A percentile compares a stretch with the other conserved stretches of the same genome.
Conservation (phyloP, 225 moss, liverwort and hornwort genomes). For the Anthoceros angustus region DNA sequence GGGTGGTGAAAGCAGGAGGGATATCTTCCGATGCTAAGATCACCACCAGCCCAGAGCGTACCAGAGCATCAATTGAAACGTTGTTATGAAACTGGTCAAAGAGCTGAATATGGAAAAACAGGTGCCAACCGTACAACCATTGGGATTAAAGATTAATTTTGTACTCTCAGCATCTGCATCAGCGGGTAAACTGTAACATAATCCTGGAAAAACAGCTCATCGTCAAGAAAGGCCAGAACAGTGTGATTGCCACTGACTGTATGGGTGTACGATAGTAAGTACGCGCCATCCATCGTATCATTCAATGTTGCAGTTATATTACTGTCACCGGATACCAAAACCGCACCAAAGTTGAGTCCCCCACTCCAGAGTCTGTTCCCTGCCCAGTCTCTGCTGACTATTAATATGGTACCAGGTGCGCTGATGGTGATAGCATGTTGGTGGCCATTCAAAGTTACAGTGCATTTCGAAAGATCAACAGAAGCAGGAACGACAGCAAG, state of each 20-base stretch:
- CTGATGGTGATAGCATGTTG: not conserved
- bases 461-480: not conserved
- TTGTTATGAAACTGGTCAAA: slow-evolving; percentile 35
- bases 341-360: slow-evolving; percentile 15
- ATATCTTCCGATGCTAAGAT: slow-evolving; percentile 23
- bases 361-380: slow-evolving; percentile 29
- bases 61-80: slow-evolving; percentile 26
- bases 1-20: slow-evolving; percentile 8
- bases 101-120: slow-evolving; percentile 26
- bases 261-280: slow-evolving; percentile 21
- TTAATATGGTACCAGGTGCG: not conserved
- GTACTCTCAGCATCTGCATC: slow-evolving; percentile 23
- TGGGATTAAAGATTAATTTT: slow-evolving; percentile 16
- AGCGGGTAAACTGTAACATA: slow-evolving; percentile 24
- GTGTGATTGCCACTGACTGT: slow-evolving; percentile 29
- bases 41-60: slow-evolving; percentile 15
- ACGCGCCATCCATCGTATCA: slow-evolving; percentile 34
- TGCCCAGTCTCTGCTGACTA: slow-evolving; percentile 14
- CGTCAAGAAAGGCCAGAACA: slow-evolving; percentile 22
- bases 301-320: slow-evolving; percentile 23
- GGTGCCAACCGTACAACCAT: slow-evolving; percentile 20
- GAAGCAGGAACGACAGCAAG: slow-evolving; percentile 6
- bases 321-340: slow-evolving; percentile 12
- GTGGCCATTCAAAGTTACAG: not conserved
- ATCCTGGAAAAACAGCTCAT: slow-evolving; percentile 22